A percentile compares a stretch with the other conserved stretches of the same genome.
phyloP scores from a whole-genome alignment of 2,329 filamentous ascomycete species.

The Meredithiella fracta region DNA sequence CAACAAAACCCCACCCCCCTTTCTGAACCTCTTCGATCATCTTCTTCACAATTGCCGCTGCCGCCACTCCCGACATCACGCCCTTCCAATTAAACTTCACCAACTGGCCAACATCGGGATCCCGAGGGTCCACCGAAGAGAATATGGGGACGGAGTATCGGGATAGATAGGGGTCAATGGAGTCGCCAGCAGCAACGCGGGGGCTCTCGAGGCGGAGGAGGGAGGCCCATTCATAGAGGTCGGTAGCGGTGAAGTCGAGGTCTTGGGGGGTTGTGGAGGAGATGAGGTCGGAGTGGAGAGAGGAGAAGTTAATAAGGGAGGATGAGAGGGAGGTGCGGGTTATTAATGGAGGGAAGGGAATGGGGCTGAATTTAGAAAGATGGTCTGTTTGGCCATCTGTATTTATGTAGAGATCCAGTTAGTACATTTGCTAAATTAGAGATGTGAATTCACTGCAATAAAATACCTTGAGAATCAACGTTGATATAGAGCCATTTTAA shows the following conservation, averaged over 20 bases:
- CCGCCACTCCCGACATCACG: slow-evolving; percentile 38
- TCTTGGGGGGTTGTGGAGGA: slow-evolving; percentile 17
- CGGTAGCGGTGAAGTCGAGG: slow-evolving; percentile 29
- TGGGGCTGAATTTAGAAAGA: slow-evolving; percentile 15
- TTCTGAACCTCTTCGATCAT: background rate
- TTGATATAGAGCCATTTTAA: slow-evolving; percentile 68
- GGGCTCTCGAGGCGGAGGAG: slow-evolving; percentile 50
- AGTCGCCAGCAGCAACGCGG: slow-evolving; percentile 39
- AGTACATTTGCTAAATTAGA: no score
- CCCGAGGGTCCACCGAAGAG: slow-evolving; percentile 15
- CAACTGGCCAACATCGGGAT: slow-evolving; percentile 16
- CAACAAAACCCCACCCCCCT: slow-evolving; percentile 17
- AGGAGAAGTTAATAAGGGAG: slow-evolving; percentile 25
- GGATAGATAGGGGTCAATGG: slow-evolving; percentile 51
- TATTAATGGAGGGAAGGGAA: background rate
- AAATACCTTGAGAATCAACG: slow-evolving; percentile 21
- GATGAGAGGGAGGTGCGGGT: slow-evolving; percentile 31
- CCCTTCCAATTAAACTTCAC: slow-evolving; percentile 44
- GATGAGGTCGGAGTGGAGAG: slow-evolving; percentile 15
- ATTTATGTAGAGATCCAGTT: background rate
- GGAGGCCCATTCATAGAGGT: slow-evolving; percentile 59
- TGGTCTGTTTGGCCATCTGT: slow-evolving; percentile 3
- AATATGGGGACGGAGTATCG: slow-evolving; percentile 31
- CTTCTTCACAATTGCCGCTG: slow-evolving; percentile 15
- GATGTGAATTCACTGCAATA: no score